Evolutionary conservation across 2,329 filamentous ascomycete species (phyloP).

Genomic region (Neofusicoccum umdonicola): DNA sequence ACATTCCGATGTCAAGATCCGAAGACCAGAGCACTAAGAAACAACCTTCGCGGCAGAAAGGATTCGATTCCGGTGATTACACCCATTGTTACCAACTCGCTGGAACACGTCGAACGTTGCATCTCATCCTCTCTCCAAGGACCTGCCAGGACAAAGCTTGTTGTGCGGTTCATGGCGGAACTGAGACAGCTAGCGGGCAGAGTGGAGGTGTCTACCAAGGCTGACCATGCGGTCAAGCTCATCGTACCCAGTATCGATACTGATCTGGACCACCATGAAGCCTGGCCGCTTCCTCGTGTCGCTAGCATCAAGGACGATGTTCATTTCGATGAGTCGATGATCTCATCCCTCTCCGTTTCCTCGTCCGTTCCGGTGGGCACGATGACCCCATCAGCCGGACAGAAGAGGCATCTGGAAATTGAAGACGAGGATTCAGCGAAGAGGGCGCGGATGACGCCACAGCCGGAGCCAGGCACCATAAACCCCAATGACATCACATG

Average conservation of each 20-base stretch:
- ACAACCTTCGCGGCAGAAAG: background rate
- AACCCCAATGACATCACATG: constrained; percentile 5
- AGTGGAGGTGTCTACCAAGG: constrained; percentile 29
- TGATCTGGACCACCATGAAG: constrained; percentile 14
- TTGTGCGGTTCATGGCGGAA: constrained; percentile 37
- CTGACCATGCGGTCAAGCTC: constrained; percentile 25
- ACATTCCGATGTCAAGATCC: constrained; percentile 19
- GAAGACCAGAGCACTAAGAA: background rate
- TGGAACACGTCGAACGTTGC: constrained; percentile 46
- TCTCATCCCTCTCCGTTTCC: background rate
- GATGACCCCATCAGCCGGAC: background rate
- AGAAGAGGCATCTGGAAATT: constrained; percentile 22
- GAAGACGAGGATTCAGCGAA: constrained; percentile 22
- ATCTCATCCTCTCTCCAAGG: constrained; percentile 22
- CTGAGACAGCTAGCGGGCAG: constrained; percentile 33
- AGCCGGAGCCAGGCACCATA: background rate
- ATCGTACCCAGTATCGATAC: constrained; percentile 28
- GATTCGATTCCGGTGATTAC: constrained; percentile 33
- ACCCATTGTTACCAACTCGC: constrained; percentile 40
- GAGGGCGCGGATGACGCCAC: constrained; percentile 23
- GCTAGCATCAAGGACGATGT: constrained; percentile 4
- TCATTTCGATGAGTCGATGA: background rate
- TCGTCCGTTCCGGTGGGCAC: background rate
- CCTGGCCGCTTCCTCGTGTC: constrained; percentile 20
- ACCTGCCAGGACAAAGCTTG: constrained; percentile 29